phyloP scores from a whole-genome alignment of 371 early-diverging fungal genomes.

The Lichtheimia corymbifera region DNA sequence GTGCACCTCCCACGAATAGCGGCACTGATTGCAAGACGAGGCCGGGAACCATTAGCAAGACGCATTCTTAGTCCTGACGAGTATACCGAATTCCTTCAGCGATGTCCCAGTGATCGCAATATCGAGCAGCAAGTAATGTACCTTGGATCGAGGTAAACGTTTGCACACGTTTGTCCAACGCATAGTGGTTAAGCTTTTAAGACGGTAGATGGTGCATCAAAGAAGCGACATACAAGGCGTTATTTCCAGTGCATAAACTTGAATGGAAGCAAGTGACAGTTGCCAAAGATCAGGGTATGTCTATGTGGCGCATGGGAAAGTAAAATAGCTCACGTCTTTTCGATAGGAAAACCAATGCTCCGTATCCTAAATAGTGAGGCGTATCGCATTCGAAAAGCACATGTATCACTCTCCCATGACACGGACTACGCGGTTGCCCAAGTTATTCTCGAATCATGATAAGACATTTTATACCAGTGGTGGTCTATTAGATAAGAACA shows the following conservation, averaged over 20 bases:
- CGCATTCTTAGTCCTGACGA: slow-evolving; percentile 48
- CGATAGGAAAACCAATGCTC: slow-evolving; percentile 52
- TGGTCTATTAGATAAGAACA: too few species aligned
- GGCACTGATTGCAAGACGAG: slow-evolving; percentile 30
- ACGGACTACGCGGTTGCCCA: slow-evolving; percentile 68
- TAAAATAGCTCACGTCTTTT: slow-evolving; percentile 3
- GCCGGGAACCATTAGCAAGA: slow-evolving; percentile 33
- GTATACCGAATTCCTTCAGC: slow-evolving; percentile 30
- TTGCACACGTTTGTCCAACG: background rate
- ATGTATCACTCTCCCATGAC: slow-evolving; percentile 67
- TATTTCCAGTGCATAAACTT: slow-evolving; percentile 56
- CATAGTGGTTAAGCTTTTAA: background rate
- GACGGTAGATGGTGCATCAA: slow-evolving; percentile 63
- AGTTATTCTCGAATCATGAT: slow-evolving; percentile 50
- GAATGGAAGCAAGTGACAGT: slow-evolving; percentile 71
- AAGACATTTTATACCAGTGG: too few species aligned
- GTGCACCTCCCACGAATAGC: slow-evolving; percentile 51
- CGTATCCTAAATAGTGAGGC: slow-evolving; percentile 33
- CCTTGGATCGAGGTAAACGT: slow-evolving; percentile 40
- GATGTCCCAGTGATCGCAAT: slow-evolving; percentile 7
- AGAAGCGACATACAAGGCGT: slow-evolving; percentile 70
- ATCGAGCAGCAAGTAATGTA: slow-evolving; percentile 18
- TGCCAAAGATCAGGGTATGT: slow-evolving; percentile 40
- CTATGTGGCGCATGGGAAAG: slow-evolving; percentile 12
- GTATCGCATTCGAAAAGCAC: slow-evolving; percentile 42